These are phyloP conservation scores for Xylaria sp. DNA, from an alignment of 2,329 filamentous ascomycete species.

Conservation along the genomic window DNA sequence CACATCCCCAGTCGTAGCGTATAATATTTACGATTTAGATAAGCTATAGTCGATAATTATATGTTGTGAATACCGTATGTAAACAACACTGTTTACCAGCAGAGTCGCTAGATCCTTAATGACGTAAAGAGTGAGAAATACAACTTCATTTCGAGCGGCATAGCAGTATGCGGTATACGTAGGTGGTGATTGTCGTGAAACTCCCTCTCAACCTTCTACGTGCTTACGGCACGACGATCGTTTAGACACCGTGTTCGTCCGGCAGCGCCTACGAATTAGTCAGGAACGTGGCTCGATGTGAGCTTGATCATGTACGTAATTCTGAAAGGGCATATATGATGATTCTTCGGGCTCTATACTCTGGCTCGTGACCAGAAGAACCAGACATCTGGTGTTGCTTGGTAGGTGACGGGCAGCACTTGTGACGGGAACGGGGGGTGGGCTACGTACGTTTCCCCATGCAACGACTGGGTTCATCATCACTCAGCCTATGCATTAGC, in stretches of 20 bases:
- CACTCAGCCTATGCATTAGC: conserved; percentile 22
- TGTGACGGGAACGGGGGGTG: conserved; percentile 24
- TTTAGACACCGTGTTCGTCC: conserved; percentile 37
- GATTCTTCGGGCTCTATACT: conserved; percentile 16
- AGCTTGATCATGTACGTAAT: conserved; percentile 37
- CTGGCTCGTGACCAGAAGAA: conserved; percentile 12
- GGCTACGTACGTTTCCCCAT: conserved; percentile 14
- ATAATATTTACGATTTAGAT: neutral
- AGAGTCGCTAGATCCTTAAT: neutral
- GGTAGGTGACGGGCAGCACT: conserved; percentile 15
- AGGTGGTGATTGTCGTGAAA: conserved; percentile 16
- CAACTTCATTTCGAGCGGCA: neutral
- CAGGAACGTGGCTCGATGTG: conserved; percentile 32
- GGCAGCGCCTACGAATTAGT: conserved; percentile 15
- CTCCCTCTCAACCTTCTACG: conserved; percentile 1
- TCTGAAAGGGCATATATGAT: conserved; percentile 20
- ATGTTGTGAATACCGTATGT: neutral
- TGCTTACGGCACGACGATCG: conserved; percentile 1
- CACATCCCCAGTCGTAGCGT: neutral
- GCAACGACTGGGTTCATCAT: conserved; percentile 18
- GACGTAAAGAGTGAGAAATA: neutral
- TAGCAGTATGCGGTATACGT: neutral
- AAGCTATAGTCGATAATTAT: neutral
- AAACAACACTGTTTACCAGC: neutral
- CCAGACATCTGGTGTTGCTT: conserved; percentile 6